Conservation (phyloP, 306 rosid genomes). For the Dryas octopetala region DNA sequence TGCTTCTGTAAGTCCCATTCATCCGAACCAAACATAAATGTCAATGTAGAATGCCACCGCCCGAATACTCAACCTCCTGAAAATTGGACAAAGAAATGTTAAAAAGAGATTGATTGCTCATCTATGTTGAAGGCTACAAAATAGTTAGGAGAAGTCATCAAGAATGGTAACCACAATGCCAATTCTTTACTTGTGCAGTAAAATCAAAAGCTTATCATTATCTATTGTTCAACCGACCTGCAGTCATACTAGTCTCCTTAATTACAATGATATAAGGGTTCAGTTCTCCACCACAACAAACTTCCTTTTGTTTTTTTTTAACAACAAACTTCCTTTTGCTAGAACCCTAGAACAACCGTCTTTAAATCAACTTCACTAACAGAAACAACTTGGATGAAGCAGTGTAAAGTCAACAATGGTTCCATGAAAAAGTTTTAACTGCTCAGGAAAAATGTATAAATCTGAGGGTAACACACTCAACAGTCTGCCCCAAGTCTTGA, state of each 20-base stretch:
- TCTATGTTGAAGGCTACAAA: neutral
- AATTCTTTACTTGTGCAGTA: neutral
- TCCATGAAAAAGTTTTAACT: neutral
- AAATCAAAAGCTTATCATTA: no score
- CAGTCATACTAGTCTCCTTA: no score
- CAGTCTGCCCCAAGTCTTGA: no score
- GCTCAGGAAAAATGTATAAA: neutral
- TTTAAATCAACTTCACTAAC: neutral
- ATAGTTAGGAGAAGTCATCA: neutral
- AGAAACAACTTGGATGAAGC: neutral
- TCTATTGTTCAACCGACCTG: no score
- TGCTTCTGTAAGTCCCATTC: constrained; percentile 3
- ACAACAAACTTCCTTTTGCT: neutral
- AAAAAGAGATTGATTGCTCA: neutral
- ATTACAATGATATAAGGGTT: no score
- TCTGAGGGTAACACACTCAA: no score
- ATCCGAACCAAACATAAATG: neutral
- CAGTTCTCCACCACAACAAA: neutral
- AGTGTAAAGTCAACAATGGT: neutral
- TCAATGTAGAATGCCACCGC: constrained; percentile 47
- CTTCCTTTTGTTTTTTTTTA: neutral
- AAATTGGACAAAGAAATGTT: constrained; percentile 10
- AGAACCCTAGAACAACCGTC: neutral
- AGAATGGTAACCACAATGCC: neutral
- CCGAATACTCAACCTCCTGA: constrained; percentile 61